Percentiles rank a stretch among this genome's conserved stretches.
Evolutionary conservation across 2,329 filamentous ascomycete species (phyloP).

Genomic region (Penicillium sp.): DNA sequence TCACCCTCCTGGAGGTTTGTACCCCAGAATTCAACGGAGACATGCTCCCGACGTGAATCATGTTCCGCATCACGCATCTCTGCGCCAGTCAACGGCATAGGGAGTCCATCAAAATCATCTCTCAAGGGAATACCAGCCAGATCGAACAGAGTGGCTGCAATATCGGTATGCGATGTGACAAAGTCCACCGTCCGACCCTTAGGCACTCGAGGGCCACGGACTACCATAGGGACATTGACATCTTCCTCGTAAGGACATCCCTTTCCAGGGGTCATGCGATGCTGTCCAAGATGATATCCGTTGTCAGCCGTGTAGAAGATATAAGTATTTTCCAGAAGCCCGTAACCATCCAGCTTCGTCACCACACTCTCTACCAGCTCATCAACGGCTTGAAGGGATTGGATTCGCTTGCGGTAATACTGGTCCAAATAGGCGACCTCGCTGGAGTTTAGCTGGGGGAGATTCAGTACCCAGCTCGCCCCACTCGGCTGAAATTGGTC

Average conservation of each 20-base stretch:
- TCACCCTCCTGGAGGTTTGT: constrained; percentile 34
- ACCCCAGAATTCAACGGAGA: constrained; percentile 64
- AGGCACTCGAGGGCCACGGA: constrained; percentile 61
- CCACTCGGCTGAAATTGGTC: not conserved
- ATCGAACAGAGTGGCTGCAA: constrained; percentile 63
- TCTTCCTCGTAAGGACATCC: constrained; percentile 59
- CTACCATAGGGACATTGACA: constrained; percentile 61
- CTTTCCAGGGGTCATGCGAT: constrained; percentile 61
- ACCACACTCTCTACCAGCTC: constrained; percentile 55
- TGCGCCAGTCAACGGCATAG: constrained; percentile 49
- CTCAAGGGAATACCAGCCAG: constrained; percentile 43
- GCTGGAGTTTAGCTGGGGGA: constrained; percentile 50
- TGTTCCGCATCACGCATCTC: constrained; percentile 25
- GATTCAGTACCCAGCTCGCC: constrained; percentile 48
- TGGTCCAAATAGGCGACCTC: constrained; percentile 56
- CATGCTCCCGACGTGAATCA: constrained; percentile 53
- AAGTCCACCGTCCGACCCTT: constrained; percentile 47
- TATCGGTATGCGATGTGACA: constrained; percentile 65
- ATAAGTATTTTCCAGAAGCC: constrained; percentile 56
- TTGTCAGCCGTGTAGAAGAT: constrained; percentile 65
- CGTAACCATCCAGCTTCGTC: constrained; percentile 43
- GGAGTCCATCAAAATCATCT: constrained; percentile 59
- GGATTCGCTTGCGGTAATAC: constrained; percentile 54
- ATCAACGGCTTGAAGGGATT: constrained; percentile 57
- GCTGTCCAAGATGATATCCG: constrained; percentile 63